Base-by-base conservation (phyloP, 148 eudicot species). In the Agrostemma githago region DNA sequence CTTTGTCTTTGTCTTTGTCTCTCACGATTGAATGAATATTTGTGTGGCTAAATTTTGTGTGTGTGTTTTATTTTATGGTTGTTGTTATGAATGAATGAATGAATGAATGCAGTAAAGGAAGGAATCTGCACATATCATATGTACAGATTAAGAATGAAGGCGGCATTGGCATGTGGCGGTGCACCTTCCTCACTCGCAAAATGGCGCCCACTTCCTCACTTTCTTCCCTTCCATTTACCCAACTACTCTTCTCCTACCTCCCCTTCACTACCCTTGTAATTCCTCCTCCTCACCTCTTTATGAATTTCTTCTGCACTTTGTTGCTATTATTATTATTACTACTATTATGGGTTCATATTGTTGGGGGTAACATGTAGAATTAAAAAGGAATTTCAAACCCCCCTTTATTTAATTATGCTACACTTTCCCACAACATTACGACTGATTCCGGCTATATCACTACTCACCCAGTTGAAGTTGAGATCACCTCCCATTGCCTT, bases 201-300 rank as follows among this genome's bases (percentile, higher is more conserved):
- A 76, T 84, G 87, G 84, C 74, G 84, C 9, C 81, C 84, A 9
- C 41, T 81, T 46, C n/a, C 76, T 60, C 74, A 79, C 56, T 78
- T 81, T 70, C 79, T 84, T 37, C 82, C 78, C 17, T 66, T 70
- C 74, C 62, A 71, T 41, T 14, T 65, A 5, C 37, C 54, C 72
- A 68, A 7, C 37, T 48, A 26, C 78, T 74, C 71, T 56, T 79
- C 69, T 66, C 65, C 73, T 63, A 4, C 64, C 61, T 53, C 81
- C 9, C 46, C 79, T 70, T 71, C 78, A 9, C 41, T 72, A 16
- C 75, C 56, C 15, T 37, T 84, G 84, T 81, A 81, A 34, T 21
- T 71, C 57, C 10, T 69, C 73, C 46, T 34, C 39, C n/a, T 34
- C n/a, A n/a, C n/a, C 10, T 15, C 5, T 66, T 46, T 48, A 8